These are phyloP conservation scores for Scenedesmus sp. DNA, from an alignment of 163 green algal genomes.

Conservation along the genomic window DNA sequence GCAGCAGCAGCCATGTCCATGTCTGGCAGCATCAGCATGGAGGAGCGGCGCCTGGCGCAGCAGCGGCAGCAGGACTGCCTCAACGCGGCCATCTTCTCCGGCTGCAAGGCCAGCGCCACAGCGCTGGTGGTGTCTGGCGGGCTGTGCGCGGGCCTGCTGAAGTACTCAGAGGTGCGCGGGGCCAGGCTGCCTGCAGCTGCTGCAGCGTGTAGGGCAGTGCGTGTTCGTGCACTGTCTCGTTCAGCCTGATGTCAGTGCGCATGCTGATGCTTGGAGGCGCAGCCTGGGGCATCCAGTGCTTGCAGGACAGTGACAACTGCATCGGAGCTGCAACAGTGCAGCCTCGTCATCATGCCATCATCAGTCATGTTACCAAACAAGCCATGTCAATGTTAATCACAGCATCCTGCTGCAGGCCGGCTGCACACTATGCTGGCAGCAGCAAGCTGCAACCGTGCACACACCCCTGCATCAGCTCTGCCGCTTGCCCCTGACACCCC, in stretches of 20 bases:
- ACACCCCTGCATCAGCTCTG: too few species aligned
- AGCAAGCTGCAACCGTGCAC: too few species aligned
- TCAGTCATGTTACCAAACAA: too few species aligned
- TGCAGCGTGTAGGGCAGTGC: neutral
- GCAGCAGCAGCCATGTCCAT: slow-evolving; percentile 21
- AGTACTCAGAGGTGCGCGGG: slow-evolving; percentile 28
- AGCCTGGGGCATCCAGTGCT: neutral
- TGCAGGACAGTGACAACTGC: neutral
- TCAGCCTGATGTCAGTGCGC: neutral
- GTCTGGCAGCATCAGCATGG: neutral
- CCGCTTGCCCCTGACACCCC: too few species aligned
- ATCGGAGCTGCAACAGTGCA: neutral
- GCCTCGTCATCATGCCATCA: neutral
- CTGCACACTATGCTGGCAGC: neutral
- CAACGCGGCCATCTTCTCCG: neutral
- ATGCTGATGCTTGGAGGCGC: too few species aligned
- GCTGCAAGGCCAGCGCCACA: neutral
- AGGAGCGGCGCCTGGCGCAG: slow-evolving; percentile 18
- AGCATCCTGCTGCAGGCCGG: too few species aligned
- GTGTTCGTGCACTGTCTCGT: too few species aligned
- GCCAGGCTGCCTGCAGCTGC: neutral
- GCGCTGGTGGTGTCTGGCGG: slow-evolving; percentile 28
- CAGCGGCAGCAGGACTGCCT: slow-evolving; percentile 18
- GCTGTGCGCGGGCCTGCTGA: neutral
- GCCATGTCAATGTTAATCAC: too few species aligned